Evolutionary conservation across 192 early-diverging fungal species (phyloP), one percentile per base, ranked within the genome.

Genomic region (Funneliformis geosporum): DNA sequence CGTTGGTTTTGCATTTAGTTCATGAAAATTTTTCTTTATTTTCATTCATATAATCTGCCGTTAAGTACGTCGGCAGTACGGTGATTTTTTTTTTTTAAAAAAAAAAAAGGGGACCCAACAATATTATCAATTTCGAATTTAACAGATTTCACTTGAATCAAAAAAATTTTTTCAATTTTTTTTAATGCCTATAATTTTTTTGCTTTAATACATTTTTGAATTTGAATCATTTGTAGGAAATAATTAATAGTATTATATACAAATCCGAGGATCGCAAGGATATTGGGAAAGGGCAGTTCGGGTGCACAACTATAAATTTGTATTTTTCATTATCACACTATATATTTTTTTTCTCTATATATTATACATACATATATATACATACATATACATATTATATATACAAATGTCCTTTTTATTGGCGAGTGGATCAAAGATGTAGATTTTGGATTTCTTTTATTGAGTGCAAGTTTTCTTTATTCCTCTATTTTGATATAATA

Each of bases 281-380:
- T 25, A 59, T 12, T 10, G 21, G 40, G 47, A 28, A 73, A 50
- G 16, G 47, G 47, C 72, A 59, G 72, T 50, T 47, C 14, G 18
- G 46, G 46, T 44, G 47, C 72, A 73, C 43, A 33, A 14, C 23
- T 59, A 44, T 46, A 70, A 76, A 76, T 59, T 62, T 76, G 75
- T 76, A 76, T 76, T 76, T 65, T 76, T 76, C 75, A 76, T 76
- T 64, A 64, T 76, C 55, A 64, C 60, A 64, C 16, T 76, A 33
- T 64, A n/a, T 64, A 28, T 61, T 61, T 76, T 27, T 76, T 33
- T 33, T 21, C 39, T 62, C 62, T 76, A 75, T 64, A 76, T 76
- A 76, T 76, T 64, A 64, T 62, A 76, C 25, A 76, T 76, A 76
- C 60, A 76, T 50, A 72, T 23, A 72, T 46, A 33, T 2, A 76